Base-by-base conservation (phyloP, 805 yeast genomes). In the Lipomyces yamanashiensis region DNA sequence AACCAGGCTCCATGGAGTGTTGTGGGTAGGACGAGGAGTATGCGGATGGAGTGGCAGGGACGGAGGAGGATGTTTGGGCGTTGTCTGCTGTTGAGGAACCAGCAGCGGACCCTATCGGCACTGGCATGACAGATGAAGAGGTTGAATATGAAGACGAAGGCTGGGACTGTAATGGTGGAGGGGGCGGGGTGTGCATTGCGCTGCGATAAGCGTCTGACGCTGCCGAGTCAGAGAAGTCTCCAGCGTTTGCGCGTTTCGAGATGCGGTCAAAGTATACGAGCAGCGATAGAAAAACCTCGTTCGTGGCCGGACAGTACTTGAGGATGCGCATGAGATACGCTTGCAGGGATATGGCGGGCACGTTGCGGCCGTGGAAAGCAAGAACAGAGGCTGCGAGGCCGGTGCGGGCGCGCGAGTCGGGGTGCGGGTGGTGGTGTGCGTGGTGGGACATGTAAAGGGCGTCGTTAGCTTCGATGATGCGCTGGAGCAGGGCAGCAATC, bases 231-330 rank as follows among this genome's bases (percentile, higher is more conserved):
- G 55, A 39, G 45, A 54, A 59, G 28, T 59, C 63, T n/a, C 50
- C 51, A 4, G 71, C 59, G 67, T 89, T 88, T 49, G 95, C 91
- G 66, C 90, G 82, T 72, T 90, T 90, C 19, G 96, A 95, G 51
- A 93, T 91, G 67, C 98, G 80, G 77, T 95, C 99, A 78, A 95
- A 92, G 75, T 95, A 95, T 37, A 95, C 98, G 71, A 95, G 80
- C 41, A 95, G 78, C 44, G 97, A 87, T 54, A 95, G 78, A 75
- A 92, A 95, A 40, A 95, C 98, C 74, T 95, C 98, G 76, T 93
- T 93, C 1, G 99, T 92, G n/a, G 95, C 95, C 0, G 99, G 98
- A 75, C 99, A 95, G 77, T 95, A 95, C 76, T 93, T 93, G 74
- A 93, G 84, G 36, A 95, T 93, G 73, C 99, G 85, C 49, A 90